phyloP scores from a whole-genome alignment of 148 eudicot genomes.

The Nepenthes mirabilis region DNA sequence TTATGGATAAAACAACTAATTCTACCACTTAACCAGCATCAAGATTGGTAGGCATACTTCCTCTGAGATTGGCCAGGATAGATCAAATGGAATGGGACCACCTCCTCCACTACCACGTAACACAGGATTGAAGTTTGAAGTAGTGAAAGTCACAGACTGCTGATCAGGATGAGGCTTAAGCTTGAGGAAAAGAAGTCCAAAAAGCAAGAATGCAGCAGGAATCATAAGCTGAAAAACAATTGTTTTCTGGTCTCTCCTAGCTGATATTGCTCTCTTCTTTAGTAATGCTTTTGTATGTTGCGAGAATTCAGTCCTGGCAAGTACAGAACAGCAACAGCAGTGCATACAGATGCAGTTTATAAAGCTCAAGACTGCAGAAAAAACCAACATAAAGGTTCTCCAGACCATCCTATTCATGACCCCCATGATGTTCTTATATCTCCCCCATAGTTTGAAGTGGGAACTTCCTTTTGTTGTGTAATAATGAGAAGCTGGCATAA shows the following conservation, averaged over 20 bases:
- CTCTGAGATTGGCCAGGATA: slow-evolving; percentile 47
- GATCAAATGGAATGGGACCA: slow-evolving; percentile 90
- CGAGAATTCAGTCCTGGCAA: slow-evolving; percentile 79
- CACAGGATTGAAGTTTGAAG: slow-evolving; percentile 80
- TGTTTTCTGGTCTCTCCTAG: slow-evolving; percentile 80
- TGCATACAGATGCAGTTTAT: slow-evolving; percentile 43
- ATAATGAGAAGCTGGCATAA: slow-evolving; percentile 25
- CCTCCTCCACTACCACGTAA: slow-evolving; percentile 89
- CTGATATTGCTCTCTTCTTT: slow-evolving; percentile 74
- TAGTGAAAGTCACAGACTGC: slow-evolving; percentile 67
- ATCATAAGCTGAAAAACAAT: slow-evolving; percentile 88
- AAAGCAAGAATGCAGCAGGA: slow-evolving; percentile 72
- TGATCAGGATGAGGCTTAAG: slow-evolving; percentile 92
- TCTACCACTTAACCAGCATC: background rate
- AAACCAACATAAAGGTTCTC: slow-evolving; percentile 36
- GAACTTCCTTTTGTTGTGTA: slow-evolving; percentile 19
- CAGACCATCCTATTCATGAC: slow-evolving; percentile 28
- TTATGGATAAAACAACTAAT: background rate
- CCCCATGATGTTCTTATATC: slow-evolving; percentile 27
- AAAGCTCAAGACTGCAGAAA: slow-evolving; percentile 35
- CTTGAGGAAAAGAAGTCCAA: slow-evolving; percentile 74
- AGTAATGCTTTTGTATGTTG: slow-evolving; percentile 77
- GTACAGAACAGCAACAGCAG: slow-evolving; percentile 58
- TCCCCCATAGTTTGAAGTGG: slow-evolving; percentile 30
- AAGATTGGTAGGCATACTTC: slow-evolving; percentile 25